Conservation (phyloP, 2,329 filamentous ascomycete genomes). For the Alternaria angustiovoidea region DNA sequence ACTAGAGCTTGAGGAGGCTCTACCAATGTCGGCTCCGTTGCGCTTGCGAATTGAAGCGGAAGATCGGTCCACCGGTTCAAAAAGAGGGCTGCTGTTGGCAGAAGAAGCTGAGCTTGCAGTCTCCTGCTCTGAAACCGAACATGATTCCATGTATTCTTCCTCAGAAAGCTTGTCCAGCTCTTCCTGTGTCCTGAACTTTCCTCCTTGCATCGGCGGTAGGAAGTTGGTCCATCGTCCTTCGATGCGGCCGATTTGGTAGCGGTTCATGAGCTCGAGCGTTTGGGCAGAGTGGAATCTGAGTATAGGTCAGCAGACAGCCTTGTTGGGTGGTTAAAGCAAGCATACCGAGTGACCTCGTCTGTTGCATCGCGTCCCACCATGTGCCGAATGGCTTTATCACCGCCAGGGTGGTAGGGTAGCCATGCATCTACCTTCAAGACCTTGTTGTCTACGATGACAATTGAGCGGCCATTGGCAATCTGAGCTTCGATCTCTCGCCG, state of each 20-base stretch:
- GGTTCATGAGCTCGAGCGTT: conserved; percentile 77
- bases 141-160: conserved; percentile 34
- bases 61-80: conserved; percentile 61
- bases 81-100: conserved; percentile 64
- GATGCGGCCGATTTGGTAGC: conserved; percentile 83
- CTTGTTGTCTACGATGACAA: conserved; percentile 81
- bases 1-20: conserved; percentile 66
- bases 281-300: conserved; percentile 81
- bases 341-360: conserved; percentile 90
- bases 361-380: conserved; percentile 95
- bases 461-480: conserved; percentile 80
- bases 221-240: conserved; percentile 89
- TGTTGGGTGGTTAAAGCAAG: conserved; percentile 20
- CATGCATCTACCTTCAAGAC: conserved; percentile 90
- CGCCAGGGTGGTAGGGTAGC: conserved; percentile 89
- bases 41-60: conserved; percentile 48
- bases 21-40: conserved; percentile 46
- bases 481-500: conserved; percentile 77
- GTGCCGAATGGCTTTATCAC: conserved; percentile 87
- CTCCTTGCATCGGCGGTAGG: conserved; percentile 88
- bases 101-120: conserved; percentile 57
- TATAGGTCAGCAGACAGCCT: conserved; percentile 13
- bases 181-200: conserved; percentile 70
- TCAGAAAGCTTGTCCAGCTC: conserved; percentile 50
- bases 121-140: conserved; percentile 36